Evolutionary conservation across 768 basidiomycete genomes (phyloP).

Genomic region (Cytidiella melzeri): DNA sequence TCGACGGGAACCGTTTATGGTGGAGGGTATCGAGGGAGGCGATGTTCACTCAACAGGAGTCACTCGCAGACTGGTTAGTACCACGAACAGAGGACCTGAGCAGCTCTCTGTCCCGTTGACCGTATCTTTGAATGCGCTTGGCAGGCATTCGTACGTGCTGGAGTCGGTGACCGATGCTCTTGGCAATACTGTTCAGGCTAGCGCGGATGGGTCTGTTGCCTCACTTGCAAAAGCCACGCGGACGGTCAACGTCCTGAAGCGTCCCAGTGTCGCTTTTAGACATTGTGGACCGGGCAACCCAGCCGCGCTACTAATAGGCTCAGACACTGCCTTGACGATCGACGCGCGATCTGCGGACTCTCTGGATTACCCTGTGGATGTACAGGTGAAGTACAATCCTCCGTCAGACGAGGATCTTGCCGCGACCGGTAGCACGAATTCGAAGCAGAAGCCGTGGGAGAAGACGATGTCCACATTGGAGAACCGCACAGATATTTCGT

Average conservation of each 20-base stretch:
- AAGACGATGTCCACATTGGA: slow-evolving; percentile 50
- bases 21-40: slow-evolving; percentile 77
- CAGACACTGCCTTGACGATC: slow-evolving; percentile 52
- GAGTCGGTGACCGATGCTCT: slow-evolving; percentile 80
- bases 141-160: slow-evolving; percentile 66
- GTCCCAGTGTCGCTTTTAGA: slow-evolving; percentile 67
- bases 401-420: slow-evolving; percentile 30
- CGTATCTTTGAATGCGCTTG: slow-evolving; percentile 54
- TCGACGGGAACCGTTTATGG: slow-evolving; percentile 62
- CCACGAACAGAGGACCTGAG: slow-evolving; percentile 36
- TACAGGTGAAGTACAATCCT: slow-evolving; percentile 59
- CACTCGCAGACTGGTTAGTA: slow-evolving; percentile 15
- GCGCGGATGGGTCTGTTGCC: slow-evolving; percentile 11
- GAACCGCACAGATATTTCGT: slow-evolving; percentile 35
- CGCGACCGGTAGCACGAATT: slow-evolving; percentile 22
- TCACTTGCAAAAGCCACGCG: slow-evolving; percentile 24
- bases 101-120: slow-evolving; percentile 63
- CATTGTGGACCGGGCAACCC: slow-evolving; percentile 69
- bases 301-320: slow-evolving; percentile 64
- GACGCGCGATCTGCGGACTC: slow-evolving; percentile 46
- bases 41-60: slow-evolving; percentile 27
- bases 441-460: slow-evolving; percentile 53
- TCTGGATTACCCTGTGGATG: slow-evolving; percentile 65
- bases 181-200: slow-evolving; percentile 57
- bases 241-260: slow-evolving; percentile 63